These are phyloP conservation scores for Floccularia luteovirens DNA, from an alignment of 768 basidiomycete species.

Conservation along the genomic window DNA sequence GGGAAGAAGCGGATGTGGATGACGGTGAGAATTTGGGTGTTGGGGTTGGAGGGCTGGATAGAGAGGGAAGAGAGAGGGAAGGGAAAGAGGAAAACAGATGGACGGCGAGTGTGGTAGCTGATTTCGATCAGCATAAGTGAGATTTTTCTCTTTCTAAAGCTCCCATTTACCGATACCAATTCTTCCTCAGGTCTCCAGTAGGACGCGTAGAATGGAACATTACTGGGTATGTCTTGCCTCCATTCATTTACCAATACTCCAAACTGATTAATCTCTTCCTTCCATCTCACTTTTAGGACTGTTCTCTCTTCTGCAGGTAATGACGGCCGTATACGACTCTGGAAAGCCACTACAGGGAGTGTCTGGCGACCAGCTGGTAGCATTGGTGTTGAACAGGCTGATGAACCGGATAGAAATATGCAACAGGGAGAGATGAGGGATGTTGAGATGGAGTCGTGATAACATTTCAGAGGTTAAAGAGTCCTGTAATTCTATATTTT, in stretches of 20 bases:
- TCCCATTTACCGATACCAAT: background rate
- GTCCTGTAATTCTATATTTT: background rate
- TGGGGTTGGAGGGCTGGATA: no score
- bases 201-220: constrained; percentile 94
- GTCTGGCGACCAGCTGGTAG: constrained; percentile 83
- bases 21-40: constrained; percentile 12
- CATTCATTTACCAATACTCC: background rate
- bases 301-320: constrained; percentile 80
- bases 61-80: constrained; percentile 25
- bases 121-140: constrained; percentile 83
- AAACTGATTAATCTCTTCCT: background rate
- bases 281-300: constrained; percentile 41
- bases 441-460: constrained; percentile 33
- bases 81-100: constrained; percentile 56
- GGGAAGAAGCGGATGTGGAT: constrained; percentile 31
- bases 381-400: constrained; percentile 72
- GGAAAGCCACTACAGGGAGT: constrained; percentile 79
- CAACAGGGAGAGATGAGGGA: constrained; percentile 25
- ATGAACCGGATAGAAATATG: constrained; percentile 20
- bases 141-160: constrained; percentile 10
- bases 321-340: constrained; percentile 73
- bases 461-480: no score
- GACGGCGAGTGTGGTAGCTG: constrained; percentile 71
- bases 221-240: constrained; percentile 56
- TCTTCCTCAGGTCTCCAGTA: constrained; percentile 50